Conservation (phyloP, 257 asterid species). For the Penstemon eatonii region DNA sequence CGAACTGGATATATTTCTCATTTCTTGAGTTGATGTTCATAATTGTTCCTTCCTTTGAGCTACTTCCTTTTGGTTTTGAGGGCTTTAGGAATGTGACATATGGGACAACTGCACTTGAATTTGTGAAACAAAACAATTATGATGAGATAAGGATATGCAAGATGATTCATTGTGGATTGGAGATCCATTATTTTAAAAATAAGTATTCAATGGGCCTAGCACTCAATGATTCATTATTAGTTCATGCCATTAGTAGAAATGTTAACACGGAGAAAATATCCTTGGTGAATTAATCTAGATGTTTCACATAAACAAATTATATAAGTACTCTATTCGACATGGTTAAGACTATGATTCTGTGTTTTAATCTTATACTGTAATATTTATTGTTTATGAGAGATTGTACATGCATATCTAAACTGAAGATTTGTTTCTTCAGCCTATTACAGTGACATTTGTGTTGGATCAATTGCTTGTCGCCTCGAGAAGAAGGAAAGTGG, state of each 20-base stretch:
- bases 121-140: background rate
- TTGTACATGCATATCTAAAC: conserved; percentile 22
- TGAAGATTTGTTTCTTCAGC: conserved; percentile 48
- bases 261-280: too few species aligned
- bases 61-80: background rate
- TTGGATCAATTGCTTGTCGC: conserved; percentile 93
- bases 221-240: too few species aligned
- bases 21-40: background rate
- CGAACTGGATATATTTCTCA: background rate
- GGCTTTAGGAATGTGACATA: background rate
- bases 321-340: background rate
- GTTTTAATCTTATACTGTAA: background rate
- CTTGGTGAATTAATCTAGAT: too few species aligned
- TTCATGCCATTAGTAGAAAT: too few species aligned
- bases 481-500: conserved; percentile 93
- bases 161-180: too few species aligned
- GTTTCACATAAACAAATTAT: background rate
- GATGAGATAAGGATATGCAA: too few species aligned
- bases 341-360: conserved; percentile 8
- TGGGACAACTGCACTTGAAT: background rate
- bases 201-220: too few species aligned
- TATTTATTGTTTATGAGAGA: conserved; percentile 8
- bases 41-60: background rate
- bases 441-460: conserved; percentile 89
- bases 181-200: too few species aligned